Evolutionary conservation across 2,329 filamentous ascomycete genomes (phyloP), one percentile per base, ranked within the genome.

Genomic region (Xylaria polymorpha): DNA sequence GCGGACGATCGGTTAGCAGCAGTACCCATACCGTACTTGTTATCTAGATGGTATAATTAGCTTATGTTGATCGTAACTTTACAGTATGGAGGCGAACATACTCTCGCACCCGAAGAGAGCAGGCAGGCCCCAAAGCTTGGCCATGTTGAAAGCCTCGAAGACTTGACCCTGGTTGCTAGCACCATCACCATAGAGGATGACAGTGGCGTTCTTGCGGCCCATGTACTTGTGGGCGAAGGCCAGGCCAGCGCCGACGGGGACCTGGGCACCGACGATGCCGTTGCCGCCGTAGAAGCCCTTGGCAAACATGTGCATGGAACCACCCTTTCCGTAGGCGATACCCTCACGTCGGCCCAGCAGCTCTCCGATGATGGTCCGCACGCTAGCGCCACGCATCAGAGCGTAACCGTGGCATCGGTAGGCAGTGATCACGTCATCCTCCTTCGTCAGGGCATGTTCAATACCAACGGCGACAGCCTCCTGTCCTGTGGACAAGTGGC

Each of bases 131-230:
- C 96, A 99, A 75, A 99, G 91, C 89, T 98, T 98, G 73, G 96
- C 96, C 96, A 99, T 99, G 91, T 99, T 99, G 90, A 97, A 99
- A 71, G 96, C 94, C 88, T 99, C 96, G 79, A 99, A 99, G 77
- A 99, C 96, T 85, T 99, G 96, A 74, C 96, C 96, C 87, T 99
- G 96, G 88, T 99, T 99, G 87, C 92, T 93, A 74, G 96, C 96
- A 87, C 96, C 96, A 79, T 99, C 96, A 87, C 96, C 96, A 84
- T 99, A 99, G 68, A 99, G 89, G 74, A 95, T 90, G 76, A 99
- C 88, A 72, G 92, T 92, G 72, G 94, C 92, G 80, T 94, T 95
- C 85, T 94, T 92, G 86, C 92, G 91, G 79, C 88, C 90, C 79
- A 90, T 90, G 87, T 99, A 99, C 86, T 98, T 91, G 86, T 98